These are phyloP conservation scores for Fraxinus xanthoxyloides DNA, from an alignment of 305 asterid genomes.

Conservation along the genomic window DNA sequence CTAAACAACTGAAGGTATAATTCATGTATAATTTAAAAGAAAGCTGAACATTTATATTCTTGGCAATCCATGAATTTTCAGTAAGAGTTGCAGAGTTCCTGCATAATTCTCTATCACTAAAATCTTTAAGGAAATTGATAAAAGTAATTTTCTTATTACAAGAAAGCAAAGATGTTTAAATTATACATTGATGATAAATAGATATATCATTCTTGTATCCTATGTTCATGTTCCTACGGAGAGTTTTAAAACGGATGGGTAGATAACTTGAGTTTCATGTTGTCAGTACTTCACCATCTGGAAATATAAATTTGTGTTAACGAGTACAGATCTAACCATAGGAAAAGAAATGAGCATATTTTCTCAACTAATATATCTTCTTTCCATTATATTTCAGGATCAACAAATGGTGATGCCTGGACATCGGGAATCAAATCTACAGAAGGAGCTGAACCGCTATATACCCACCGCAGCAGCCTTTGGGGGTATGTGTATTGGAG, in stretches of 20 bases:
- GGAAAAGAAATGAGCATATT: background rate
- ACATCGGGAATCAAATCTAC: conserved; percentile 29
- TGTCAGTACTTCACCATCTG: background rate
- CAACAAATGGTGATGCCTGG: conserved; percentile 38
- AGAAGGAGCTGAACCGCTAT: conserved; percentile 29
- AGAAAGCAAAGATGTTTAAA: background rate
- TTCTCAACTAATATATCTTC: background rate
- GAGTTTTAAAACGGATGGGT: background rate
- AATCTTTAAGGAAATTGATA: background rate
- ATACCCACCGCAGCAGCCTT: conserved; percentile 32
- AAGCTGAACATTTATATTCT: background rate
- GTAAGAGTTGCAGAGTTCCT: background rate
- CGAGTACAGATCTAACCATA: background rate
- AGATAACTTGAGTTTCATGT: background rate
- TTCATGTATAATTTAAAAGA: background rate
- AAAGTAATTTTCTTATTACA: background rate
- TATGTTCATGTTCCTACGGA: background rate
- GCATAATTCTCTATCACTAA: background rate
- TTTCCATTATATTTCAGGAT: conserved; percentile 8
- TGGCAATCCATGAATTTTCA: background rate
- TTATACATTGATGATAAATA: too few relatives aligned
- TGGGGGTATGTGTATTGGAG: conserved; percentile 33
- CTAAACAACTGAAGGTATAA: conserved; percentile 33
- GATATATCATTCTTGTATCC: background rate
- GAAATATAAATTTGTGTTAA: background rate